These are phyloP conservation scores for Penicillium sp. DNA, from an alignment of 2,329 filamentous ascomycete genomes.

Conservation along the genomic window DNA sequence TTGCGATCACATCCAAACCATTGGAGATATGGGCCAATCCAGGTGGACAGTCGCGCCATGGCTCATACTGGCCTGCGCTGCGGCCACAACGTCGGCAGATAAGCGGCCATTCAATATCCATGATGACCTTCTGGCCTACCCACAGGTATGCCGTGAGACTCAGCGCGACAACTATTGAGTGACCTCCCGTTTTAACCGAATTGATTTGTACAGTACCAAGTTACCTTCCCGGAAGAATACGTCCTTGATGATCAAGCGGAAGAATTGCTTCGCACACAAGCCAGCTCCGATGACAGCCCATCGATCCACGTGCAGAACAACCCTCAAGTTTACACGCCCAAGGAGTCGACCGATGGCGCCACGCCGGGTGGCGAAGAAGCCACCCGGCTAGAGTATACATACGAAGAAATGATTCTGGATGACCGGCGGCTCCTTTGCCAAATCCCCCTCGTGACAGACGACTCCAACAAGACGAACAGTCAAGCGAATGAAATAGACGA, in stretches of 20 bases:
- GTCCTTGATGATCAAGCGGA: constrained; percentile 67
- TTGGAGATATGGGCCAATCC: constrained; percentile 24
- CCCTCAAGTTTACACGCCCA: constrained; percentile 26
- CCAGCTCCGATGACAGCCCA: constrained; percentile 13
- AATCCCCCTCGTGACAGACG: constrained; percentile 65
- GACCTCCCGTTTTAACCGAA: not conserved
- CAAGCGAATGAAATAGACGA: constrained; percentile 59
- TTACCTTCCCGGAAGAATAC: constrained; percentile 68
- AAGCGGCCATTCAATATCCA: constrained; percentile 73
- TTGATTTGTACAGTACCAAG: constrained; percentile 61
- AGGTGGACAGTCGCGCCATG: constrained; percentile 25
- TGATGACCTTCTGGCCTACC: constrained; percentile 80
- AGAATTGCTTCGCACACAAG: constrained; percentile 46
- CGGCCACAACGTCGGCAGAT: constrained; percentile 45
- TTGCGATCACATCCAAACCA: not conserved
- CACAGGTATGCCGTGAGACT: constrained; percentile 58
- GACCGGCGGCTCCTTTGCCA: constrained; percentile 75
- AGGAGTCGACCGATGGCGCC: constrained; percentile 50
- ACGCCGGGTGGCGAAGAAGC: constrained; percentile 42
- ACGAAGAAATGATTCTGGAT: constrained; percentile 70
- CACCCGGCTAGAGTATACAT: constrained; percentile 35
- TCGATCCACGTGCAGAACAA: constrained; percentile 16
- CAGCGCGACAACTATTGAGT: not conserved
- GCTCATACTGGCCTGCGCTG: constrained; percentile 31
- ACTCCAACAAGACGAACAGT: constrained; percentile 62